Conservation (phyloP, 208 protist species). For the Crithidia brevicula region DNA sequence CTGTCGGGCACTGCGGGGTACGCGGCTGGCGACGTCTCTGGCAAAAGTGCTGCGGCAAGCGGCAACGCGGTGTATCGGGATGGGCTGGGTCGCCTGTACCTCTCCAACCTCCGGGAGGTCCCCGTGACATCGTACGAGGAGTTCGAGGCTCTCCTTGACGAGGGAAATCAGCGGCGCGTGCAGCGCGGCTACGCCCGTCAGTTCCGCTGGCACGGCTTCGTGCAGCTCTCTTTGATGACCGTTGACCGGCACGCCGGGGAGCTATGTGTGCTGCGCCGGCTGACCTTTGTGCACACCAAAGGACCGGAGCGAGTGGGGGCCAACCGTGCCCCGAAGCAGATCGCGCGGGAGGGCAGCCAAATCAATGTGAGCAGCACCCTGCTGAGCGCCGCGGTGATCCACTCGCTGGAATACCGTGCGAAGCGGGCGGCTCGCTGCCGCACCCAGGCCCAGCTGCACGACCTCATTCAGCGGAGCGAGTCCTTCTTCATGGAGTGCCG, state of each 20-base stretch:
- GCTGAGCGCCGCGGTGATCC: constrained; percentile 80
- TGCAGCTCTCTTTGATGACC: constrained; percentile 80
- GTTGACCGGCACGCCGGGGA: constrained; percentile 62
- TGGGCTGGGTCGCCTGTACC: constrained; percentile 67
- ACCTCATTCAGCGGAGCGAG: constrained; percentile 81
- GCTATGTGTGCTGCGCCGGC: constrained; percentile 60
- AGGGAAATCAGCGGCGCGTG: constrained; percentile 62
- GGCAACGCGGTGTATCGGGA: constrained; percentile 68
- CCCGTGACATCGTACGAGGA: constrained; percentile 59
- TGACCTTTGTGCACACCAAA: constrained; percentile 92
- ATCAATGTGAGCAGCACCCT: constrained; percentile 90
- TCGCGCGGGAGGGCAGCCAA: constrained; percentile 54
- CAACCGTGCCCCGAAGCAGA: constrained; percentile 55
- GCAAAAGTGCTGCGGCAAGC: constrained; percentile 5
- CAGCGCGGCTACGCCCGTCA: constrained; percentile 50
- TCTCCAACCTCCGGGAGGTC: constrained; percentile 71
- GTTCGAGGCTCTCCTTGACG: constrained; percentile 70
- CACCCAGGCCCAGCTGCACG: constrained; percentile 58
- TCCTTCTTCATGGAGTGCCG: constrained; percentile 93
- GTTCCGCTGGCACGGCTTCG: constrained; percentile 88
- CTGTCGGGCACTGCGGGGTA: constrained; percentile 23
- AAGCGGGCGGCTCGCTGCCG: constrained; percentile 40
- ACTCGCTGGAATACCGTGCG: constrained; percentile 81
- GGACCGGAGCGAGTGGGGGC: constrained; percentile 80
- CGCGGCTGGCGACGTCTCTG: constrained; percentile 9